phyloP scores from a whole-genome alignment of 164 flowering plant species.

The Vitis labrusca region DNA sequence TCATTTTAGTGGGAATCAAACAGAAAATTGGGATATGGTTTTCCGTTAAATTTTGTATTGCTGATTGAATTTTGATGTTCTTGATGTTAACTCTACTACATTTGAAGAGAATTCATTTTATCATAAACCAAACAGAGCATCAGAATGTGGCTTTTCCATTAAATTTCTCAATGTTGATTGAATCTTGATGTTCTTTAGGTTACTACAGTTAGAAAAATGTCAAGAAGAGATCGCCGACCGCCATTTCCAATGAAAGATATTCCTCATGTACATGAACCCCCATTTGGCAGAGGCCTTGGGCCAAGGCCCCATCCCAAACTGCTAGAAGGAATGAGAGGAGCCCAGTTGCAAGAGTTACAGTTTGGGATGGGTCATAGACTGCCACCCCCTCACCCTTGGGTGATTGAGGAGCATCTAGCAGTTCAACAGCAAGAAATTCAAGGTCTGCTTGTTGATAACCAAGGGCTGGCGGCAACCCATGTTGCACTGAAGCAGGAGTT shows the following conservation, averaged over 20 bases:
- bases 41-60: background rate
- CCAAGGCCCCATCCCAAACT: slow-evolving; percentile 63
- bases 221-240: slow-evolving; percentile 77
- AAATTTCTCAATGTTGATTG: background rate
- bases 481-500: slow-evolving; percentile 92
- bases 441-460: slow-evolving; percentile 74
- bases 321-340: slow-evolving; percentile 72
- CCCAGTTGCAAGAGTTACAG: slow-evolving; percentile 21
- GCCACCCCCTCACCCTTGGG: slow-evolving; percentile 62
- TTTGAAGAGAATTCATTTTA: no score
- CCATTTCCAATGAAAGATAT: slow-evolving; percentile 45
- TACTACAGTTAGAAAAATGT: slow-evolving; percentile 29
- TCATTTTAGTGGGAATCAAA: no score
- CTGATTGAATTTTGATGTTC: background rate
- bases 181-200: background rate
- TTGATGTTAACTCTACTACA: background rate
- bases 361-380: slow-evolving; percentile 44
- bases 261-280: slow-evolving; percentile 51
- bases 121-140: no score
- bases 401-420: slow-evolving; percentile 76
- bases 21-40: no score
- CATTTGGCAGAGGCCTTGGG: slow-evolving; percentile 46
- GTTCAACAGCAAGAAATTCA: slow-evolving; percentile 83
- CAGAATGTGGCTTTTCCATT: no score
- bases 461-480: slow-evolving; percentile 89